A percentile compares a stretch with the other conserved stretches of the same genome.
These are phyloP conservation scores for Obelidium mucronatum DNA, from an alignment of 192 early-diverging fungal genomes.

Conservation along the genomic window DNA sequence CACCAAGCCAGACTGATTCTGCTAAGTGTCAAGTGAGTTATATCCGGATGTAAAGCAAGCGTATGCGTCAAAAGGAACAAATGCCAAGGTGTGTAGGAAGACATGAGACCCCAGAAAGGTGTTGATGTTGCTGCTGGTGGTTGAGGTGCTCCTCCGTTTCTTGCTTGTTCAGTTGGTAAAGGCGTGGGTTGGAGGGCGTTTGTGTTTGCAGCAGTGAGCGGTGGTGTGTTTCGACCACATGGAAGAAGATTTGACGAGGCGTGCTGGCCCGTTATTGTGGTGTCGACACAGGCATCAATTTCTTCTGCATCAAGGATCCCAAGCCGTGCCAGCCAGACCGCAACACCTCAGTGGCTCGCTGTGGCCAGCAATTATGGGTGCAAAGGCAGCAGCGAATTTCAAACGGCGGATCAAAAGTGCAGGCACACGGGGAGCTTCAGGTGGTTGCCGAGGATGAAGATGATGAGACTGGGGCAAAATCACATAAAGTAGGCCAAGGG, in stretches of 20 bases:
- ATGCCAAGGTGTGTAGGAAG: conserved; percentile 38
- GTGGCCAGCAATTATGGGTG: conserved; percentile 1
- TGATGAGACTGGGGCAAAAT: conserved; percentile 31
- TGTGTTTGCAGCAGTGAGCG: too few species aligned
- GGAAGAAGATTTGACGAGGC: background rate
- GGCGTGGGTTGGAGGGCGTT: background rate
- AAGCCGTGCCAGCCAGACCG: conserved; percentile 28
- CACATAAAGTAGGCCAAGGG: background rate
- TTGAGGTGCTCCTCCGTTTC: too few species aligned
- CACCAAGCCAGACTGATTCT: conserved; percentile 51
- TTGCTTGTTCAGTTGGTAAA: too few species aligned
- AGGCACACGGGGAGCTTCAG: conserved; percentile 7
- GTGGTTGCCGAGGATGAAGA: conserved; percentile 19
- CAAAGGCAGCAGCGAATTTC: conserved; percentile 2
- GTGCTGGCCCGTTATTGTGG: conserved; percentile 1
- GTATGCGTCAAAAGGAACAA: conserved; percentile 34
- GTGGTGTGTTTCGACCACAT: too few species aligned
- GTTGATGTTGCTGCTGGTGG: background rate
- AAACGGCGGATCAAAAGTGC: conserved; percentile 25
- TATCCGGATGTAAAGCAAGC: background rate
- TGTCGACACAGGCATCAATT: background rate
- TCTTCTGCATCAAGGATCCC: background rate
- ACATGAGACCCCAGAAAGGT: conserved; percentile 39
- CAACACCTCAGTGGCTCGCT: conserved; percentile 31
- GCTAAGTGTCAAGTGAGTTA: conserved; percentile 5